Evolutionary conservation across 2,329 filamentous ascomycete genomes (phyloP), one percentile per base, ranked within the genome.

Genomic region (Xylariaceae sp.): DNA sequence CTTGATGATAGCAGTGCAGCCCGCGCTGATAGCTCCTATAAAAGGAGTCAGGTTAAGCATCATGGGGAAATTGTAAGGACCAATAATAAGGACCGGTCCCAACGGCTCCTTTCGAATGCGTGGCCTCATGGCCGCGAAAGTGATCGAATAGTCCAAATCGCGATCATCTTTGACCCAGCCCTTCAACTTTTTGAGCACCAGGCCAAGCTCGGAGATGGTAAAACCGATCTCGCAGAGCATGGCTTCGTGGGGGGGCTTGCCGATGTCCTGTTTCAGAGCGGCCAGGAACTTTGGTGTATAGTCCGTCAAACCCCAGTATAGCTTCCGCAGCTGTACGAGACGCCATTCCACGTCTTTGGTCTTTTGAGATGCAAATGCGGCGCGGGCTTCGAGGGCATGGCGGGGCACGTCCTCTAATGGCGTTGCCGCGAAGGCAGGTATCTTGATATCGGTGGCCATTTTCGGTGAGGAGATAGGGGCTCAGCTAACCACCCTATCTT

Each of bases 41-140:
- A 95, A 72, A 1, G 92, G 91, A 1, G 83, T 80, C 41, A 97
- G 70, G 39, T 85, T 84, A 43, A 97, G 79, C 72, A 91, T 86
- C 70, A 96, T 76, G 50, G 94, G 94, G 71, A 91, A 96, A 77
- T 99, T 99, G 81, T 89, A 97, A 43, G 94, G 85, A 54, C 91
- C 90, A 67, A 97, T 95, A 66, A 96, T 83, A 64, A 97, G 77
- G 8, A 89, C 84, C 41, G 84, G 77, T 37, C 94, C 94, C 54
- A 96, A 72, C 1, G 94, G 94, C 67, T 97, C 92, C 74, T 95
- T 95, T 61, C 85, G 80, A 69, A 95, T 85, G 67, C 80, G 86
- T 39, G 91, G 87, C 53, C 77, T 85, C 74, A 95, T 80, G 42
- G 87, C 68, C 62, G 79, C 79, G 72, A 86, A 89, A 42, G 80